Percentiles rank a stretch among this genome's conserved stretches.
These are phyloP conservation scores for Saitozyma podzolica DNA, from an alignment of 768 basidiomycete species.

Conservation along the genomic window DNA sequence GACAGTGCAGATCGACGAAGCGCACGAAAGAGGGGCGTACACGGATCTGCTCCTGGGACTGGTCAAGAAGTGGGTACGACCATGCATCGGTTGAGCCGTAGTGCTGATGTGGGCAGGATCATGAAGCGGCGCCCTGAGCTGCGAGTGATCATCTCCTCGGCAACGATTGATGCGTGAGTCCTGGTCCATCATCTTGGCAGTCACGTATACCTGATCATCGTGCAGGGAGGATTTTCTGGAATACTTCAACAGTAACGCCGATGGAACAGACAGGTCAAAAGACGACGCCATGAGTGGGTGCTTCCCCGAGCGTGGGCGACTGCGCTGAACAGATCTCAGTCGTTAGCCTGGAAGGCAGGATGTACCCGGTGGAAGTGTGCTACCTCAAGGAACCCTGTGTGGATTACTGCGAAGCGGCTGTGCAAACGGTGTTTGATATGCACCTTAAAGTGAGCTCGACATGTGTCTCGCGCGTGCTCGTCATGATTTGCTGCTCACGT, in stretches of 20 bases:
- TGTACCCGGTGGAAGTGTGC: constrained; percentile 91
- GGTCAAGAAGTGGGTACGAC: constrained; percentile 74
- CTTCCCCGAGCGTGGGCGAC: no score
- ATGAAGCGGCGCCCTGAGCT: constrained; percentile 85
- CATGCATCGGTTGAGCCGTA: neutral
- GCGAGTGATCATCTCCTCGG: constrained; percentile 89
- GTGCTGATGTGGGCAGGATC: constrained; percentile 62
- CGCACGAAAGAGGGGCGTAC: constrained; percentile 93
- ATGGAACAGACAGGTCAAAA: constrained; percentile 50
- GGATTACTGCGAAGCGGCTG: constrained; percentile 84
- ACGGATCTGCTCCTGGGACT: constrained; percentile 90
- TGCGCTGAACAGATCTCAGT: constrained; percentile 51
- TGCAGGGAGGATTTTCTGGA: constrained; percentile 69
- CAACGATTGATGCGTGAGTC: constrained; percentile 80
- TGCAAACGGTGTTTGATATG: constrained; percentile 92
- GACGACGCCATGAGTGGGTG: constrained; percentile 66
- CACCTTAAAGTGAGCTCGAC: constrained; percentile 69
- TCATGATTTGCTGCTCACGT: neutral
- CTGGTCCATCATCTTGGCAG: neutral
- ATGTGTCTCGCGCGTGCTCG: neutral
- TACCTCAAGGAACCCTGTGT: constrained; percentile 70
- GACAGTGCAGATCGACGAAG: constrained; percentile 79
- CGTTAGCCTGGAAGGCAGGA: constrained; percentile 86
- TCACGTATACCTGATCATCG: neutral
- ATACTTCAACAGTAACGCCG: constrained; percentile 73